Evolutionary conservation across 1,139 yeast genomes (phyloP), one percentile per base, ranked within the genome.

Genomic region (Yamadazyma siamensis): DNA sequence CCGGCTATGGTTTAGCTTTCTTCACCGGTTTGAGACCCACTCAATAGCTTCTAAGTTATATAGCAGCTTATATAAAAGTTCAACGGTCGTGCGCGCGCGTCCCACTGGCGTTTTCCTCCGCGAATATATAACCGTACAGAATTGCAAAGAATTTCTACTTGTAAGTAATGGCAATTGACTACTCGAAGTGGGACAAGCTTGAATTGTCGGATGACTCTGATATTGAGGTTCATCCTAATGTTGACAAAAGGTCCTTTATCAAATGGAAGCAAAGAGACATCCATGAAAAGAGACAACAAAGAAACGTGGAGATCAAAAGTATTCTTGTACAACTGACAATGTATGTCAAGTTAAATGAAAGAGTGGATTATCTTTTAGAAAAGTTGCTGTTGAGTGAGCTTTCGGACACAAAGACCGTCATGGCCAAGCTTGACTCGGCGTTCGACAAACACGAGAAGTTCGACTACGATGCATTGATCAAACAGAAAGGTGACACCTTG

Each of bases 221-320:
- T 52, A 70, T 89, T 29, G 98, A 91, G 52, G 98, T 89, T 7
- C 99, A 94, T 56, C 99, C 98, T 37, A 94, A 94, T 52, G 98
- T 94, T 20, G 99, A 94, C 59, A 94, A 94, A 56, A 69, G 67
- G 29, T 88, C 97, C 2, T 89, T 94, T 48, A 86, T 94, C 48
- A 77, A 80, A 40, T 91, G 97, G 98, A 91, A 88, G 54, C 99
- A 94, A 61, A 82, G 95, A 51, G 96, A 89, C 49, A 91, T 94
- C 43, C 98, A 91, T 54, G 96, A 89, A 53, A 83, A 89, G 59
- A 79, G 99, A 39, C 76, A 71, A 27, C 86, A 85, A 53, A 65
- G 95, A 54, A 84, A 85, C 50, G 56, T 65, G 24, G 91, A 89
- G 47, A 82, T 88, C 53, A 77, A 75, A 40, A 77, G 84, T 19